Base-by-base conservation (phyloP, 2,329 filamentous ascomycete species). In the Fusarium sp. region DNA sequence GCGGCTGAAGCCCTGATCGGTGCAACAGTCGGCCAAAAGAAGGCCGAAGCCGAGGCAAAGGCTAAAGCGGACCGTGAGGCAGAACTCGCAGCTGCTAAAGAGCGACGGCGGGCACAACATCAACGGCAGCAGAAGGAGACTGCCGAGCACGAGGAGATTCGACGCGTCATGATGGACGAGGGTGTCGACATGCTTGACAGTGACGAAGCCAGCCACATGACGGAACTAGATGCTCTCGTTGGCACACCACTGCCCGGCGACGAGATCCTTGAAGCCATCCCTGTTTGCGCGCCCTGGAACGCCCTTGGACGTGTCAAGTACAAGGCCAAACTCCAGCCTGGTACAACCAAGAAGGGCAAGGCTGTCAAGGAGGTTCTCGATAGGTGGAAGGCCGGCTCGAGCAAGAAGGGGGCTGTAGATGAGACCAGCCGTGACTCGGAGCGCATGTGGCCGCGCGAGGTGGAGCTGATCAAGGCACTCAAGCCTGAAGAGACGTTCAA, bases 301-400 rank as follows among this genome's bases (percentile, higher is more conserved):
- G 91, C 92, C 2, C 83, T 93, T 75, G 87, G 84, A 3, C 90
- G 89, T 66, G 94, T 93, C 84, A 98, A 98, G 84, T 98, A 98
- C 87, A 97, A 97, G 83, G 94, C 92, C 64, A 99, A 99, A 86
- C 83, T 99, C 77, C 97, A 98, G 83, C 97, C 97, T 0, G 97
- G 97, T 0, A 84, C 91, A 0, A 89, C 92, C 73, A 99, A 98
- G 88, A 98, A 98, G 85, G 96, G 97, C 11, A 98, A 98, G 82
- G 95, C 95, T 0, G 91, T 98, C 57, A 94, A 94, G 81, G 96
- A 98, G 83, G 92, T 98, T 35, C 83, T 98, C n/a, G 91, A 92
- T 58, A 89, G 90, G 69, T 98, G 96, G 95, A 88, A 92, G 74
- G 83, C 87, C 23, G 94, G 91, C 59, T 89, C 91, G 8, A 82